These are phyloP conservation scores for Colletotrichum sp. DNA, from an alignment of 2,329 filamentous ascomycete species.

Conservation along the genomic window DNA sequence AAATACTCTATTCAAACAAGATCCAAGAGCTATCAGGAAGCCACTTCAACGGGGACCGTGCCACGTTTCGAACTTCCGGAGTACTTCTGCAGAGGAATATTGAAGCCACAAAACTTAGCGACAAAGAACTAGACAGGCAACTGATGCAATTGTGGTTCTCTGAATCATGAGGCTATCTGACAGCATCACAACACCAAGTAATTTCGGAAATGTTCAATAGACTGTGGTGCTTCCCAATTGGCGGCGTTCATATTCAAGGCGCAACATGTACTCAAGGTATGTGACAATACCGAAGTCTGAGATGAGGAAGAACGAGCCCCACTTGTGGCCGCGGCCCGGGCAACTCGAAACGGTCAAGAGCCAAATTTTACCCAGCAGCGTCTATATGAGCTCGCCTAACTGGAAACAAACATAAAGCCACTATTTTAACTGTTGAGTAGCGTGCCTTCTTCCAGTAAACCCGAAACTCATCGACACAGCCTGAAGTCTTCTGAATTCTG, in stretches of 20 bases:
- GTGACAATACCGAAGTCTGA: neutral
- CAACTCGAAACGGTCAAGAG: neutral
- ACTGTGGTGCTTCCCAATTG: neutral
- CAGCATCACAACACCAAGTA: neutral
- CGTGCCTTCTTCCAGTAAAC: neutral
- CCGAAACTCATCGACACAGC: neutral
- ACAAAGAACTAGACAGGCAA: neutral
- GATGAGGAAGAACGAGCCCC: neutral
- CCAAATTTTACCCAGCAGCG: neutral
- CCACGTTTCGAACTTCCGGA: rapidly evolving
- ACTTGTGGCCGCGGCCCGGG: neutral
- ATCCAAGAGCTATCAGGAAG: neutral
- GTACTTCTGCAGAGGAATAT: neutral
- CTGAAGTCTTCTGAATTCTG: neutral
- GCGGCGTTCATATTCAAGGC: neutral
- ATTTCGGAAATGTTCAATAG: neutral
- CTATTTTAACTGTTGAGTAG: neutral
- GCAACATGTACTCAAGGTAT: neutral
- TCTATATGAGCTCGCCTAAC: neutral
- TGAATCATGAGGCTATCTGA: neutral
- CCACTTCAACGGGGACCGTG: neutral
- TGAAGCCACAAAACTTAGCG: neutral
- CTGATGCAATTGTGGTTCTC: neutral
- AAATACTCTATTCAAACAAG: neutral
- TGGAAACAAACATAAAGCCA: neutral